Base-by-base conservation (phyloP, 495 filamentous ascomycete genomes). In the Penicillium angulare region DNA sequence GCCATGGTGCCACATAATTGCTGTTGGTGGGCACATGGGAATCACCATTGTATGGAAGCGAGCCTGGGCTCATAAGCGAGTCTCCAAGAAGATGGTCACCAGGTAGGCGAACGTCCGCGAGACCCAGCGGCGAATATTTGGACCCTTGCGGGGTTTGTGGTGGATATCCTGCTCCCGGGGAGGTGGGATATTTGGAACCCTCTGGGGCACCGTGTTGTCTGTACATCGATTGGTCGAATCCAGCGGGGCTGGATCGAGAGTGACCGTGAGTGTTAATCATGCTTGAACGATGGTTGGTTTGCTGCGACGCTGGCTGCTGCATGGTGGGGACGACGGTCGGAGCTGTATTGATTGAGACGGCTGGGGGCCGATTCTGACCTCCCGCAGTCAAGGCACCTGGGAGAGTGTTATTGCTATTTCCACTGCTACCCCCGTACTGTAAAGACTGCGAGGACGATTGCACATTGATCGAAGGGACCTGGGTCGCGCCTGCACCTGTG, bases 1-100 rank as follows among this genome's bases (percentile, higher is more conserved):
- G 85, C 89, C 93, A 99, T 2, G 91, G 91, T 5, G 92, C 92
- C 55, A 97, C 74, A 68, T 97, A 97, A 58, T 92, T 96, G 72
- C 91, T 86, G 58, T 87, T 89, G 7, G 79, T 80, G 0, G 83
- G 76, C 5, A 80, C 62, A 29, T 79, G 73, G 16, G 61, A 70
- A 31, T 83, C 81, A 22, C 66, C 66, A 47, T 75, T 73, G 47
- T 68, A 69, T 13, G 71, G 55, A 26, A 67, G 50, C n/a, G 59
- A 53, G 5, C 68, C 66, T 3, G 72, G 64, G 31, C 67, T 77
- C 54, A 68, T 57, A 10, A 76, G 68, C 24, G 80, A 79, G 55
- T 93, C 89, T n/a, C 79, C 80, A 40, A 91, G 74, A 52, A 81
- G 79, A 36, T 86, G 88, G 53, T 95, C 88, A 29, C 83, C 85